Conservation (phyloP, 2,329 filamentous ascomycete genomes). For the Penicillium corylophilum region DNA sequence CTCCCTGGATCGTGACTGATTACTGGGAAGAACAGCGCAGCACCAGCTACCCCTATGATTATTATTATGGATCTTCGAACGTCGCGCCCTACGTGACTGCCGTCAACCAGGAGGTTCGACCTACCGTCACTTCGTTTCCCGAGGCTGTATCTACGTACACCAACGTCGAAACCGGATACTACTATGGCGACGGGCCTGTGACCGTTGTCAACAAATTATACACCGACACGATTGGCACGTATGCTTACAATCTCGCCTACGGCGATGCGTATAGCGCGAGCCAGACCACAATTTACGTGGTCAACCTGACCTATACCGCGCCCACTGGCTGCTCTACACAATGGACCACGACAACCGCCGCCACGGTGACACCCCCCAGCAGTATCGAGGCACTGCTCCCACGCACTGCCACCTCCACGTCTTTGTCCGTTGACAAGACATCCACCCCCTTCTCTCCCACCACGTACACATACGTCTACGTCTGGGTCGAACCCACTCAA, state of each 20-base stretch:
- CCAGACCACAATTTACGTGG: slow-evolving; percentile 23
- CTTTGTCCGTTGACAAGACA: slow-evolving; percentile 21
- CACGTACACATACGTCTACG: slow-evolving; percentile 25
- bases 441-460: slow-evolving; percentile 24
- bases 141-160: slow-evolving; percentile 27
- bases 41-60: slow-evolving; percentile 7
- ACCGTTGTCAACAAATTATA: slow-evolving; percentile 31
- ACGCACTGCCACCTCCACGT: slow-evolving; percentile 21
- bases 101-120: slow-evolving; percentile 19
- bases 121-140: slow-evolving; percentile 23
- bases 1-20: slow-evolving; percentile 33
- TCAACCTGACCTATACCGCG: slow-evolving; percentile 30
- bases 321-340: slow-evolving; percentile 29
- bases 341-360: slow-evolving; percentile 27
- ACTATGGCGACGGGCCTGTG: slow-evolving; percentile 16
- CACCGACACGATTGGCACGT: slow-evolving; percentile 24
- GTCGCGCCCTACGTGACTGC: slow-evolving; percentile 11
- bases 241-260: not conserved
- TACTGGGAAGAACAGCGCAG: slow-evolving; percentile 20
- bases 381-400: slow-evolving; percentile 19
- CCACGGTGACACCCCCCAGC: slow-evolving; percentile 17
- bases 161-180: slow-evolving; percentile 10
- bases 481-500: slow-evolving; percentile 31
- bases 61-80: slow-evolving; percentile 6
- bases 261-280: slow-evolving; percentile 1